Percentiles rank a stretch among this genome's conserved stretches.
phyloP scores from a whole-genome alignment of 1,139 yeast genomes.

The Yamadazyma dushanensis region DNA sequence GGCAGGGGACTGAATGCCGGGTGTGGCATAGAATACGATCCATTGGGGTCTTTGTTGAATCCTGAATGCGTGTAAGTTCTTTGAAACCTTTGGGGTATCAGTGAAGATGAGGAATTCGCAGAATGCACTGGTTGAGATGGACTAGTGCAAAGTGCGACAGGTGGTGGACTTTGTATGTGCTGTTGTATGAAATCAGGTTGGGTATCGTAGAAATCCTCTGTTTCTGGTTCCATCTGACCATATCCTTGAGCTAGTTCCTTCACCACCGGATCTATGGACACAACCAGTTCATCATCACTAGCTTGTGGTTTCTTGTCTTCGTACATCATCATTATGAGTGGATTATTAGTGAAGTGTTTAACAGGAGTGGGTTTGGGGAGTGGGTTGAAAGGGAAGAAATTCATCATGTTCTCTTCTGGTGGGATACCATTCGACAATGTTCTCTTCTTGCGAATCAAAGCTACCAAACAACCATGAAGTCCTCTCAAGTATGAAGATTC shows the following conservation, averaged over 20 bases:
- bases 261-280: constrained; percentile 14
- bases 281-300: constrained; percentile 11
- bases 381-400: constrained; percentile 26
- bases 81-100: neutral
- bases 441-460: constrained; percentile 14
- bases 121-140: neutral
- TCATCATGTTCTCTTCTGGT: constrained; percentile 28
- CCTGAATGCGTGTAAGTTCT: constrained; percentile 1
- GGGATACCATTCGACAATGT: constrained; percentile 21
- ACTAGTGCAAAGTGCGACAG: neutral
- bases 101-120: neutral
- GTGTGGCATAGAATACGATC: neutral
- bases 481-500: constrained; percentile 18
- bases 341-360: constrained; percentile 8
- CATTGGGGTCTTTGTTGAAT: neutral
- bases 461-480: constrained; percentile 14
- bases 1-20: neutral
- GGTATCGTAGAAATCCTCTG: constrained; percentile 8
- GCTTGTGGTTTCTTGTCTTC: neutral
- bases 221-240: constrained; percentile 3
- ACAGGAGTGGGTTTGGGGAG: constrained; percentile 21
- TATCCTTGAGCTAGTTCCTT: constrained; percentile 12
- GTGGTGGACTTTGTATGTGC: neutral
- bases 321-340: constrained; percentile 15
- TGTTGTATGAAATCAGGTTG: neutral